phyloP scores from a whole-genome alignment of 139 green algal species.

The Yamagishiella unicocca region DNA sequence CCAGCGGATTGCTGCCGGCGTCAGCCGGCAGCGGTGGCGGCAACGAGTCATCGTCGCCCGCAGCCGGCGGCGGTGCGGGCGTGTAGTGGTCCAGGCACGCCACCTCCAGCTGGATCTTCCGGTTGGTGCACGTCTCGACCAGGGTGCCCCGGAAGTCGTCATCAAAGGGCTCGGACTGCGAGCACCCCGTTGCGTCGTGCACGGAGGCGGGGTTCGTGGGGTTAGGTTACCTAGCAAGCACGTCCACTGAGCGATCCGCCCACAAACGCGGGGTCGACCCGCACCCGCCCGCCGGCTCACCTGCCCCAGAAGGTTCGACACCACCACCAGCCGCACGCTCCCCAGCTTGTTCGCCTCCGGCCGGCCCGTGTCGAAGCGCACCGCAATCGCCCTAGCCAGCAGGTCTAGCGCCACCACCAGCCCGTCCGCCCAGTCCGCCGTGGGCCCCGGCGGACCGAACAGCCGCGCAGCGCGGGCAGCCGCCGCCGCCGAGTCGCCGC shows the following conservation, averaged over 20 bases:
- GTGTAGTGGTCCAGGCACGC: slow-evolving; percentile 14
- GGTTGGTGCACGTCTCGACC: background rate
- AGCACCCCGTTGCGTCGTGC: too few species aligned
- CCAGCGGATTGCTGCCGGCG: background rate
- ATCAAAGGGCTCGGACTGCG: slow-evolving; percentile 30
- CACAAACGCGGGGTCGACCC: too few species aligned
- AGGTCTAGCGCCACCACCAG: slow-evolving; percentile 38
- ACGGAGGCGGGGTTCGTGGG: too few species aligned
- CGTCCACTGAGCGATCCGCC: too few species aligned
- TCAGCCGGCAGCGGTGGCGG: background rate
- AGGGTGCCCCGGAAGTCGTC: slow-evolving; percentile 9
- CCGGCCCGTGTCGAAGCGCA: background rate
- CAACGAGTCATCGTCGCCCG: background rate
- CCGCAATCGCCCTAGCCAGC: background rate
- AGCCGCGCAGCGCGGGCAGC: slow-evolving; percentile 14
- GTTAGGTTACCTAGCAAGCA: too few species aligned
- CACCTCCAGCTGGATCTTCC: background rate
- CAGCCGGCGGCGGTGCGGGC: background rate
- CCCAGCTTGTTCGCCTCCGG: slow-evolving; percentile 15
- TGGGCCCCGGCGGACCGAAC: background rate
- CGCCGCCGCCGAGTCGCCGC: background rate
- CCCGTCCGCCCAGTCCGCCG: slow-evolving; percentile 15
- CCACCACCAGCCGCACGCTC: background rate
- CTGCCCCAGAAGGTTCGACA: slow-evolving; percentile 36
- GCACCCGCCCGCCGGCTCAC: too few species aligned